Percentiles rank a stretch among this genome's conserved stretches.
phyloP scores from a whole-genome alignment of 1,139 yeast species.

The Maudiozyma humilis region DNA sequence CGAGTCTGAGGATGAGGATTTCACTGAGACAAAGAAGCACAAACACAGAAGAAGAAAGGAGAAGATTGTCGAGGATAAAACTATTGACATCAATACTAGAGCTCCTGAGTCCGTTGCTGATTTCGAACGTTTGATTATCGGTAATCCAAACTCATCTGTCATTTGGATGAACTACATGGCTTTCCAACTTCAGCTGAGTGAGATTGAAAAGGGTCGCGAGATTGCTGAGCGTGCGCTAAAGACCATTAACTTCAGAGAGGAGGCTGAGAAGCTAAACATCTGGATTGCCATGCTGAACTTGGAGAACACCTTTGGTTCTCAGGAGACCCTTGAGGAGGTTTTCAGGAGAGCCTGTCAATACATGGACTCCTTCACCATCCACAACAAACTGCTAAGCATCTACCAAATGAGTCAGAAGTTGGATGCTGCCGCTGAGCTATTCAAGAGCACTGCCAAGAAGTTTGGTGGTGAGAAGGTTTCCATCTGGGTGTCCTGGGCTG shows the following conservation, averaged over 20 bases:
- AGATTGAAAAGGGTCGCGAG: slow-evolving; percentile 87
- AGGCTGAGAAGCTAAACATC: slow-evolving; percentile 82
- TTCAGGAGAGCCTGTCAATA: slow-evolving; percentile 82
- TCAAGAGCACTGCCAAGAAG: slow-evolving; percentile 64
- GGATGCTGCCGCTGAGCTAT: slow-evolving; percentile 62
- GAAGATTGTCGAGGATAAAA: slow-evolving; percentile 60
- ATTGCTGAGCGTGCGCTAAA: slow-evolving; percentile 87
- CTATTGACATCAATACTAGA: slow-evolving; percentile 73
- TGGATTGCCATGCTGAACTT: slow-evolving; percentile 94
- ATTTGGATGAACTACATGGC: slow-evolving; percentile 99
- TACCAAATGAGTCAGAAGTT: slow-evolving; percentile 65
- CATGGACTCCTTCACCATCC: slow-evolving; percentile 80
- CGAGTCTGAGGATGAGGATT: slow-evolving; percentile 49
- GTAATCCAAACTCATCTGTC: slow-evolving; percentile 88
- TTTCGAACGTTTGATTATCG: slow-evolving; percentile 82
- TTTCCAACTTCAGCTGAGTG: slow-evolving; percentile 89
- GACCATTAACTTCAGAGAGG: slow-evolving; percentile 85
- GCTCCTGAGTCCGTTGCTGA: slow-evolving; percentile 89
- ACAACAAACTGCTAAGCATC: slow-evolving; percentile 69
- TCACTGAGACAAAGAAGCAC: slow-evolving; percentile 37
- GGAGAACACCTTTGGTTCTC: slow-evolving; percentile 88
- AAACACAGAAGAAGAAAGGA: slow-evolving; percentile 40
- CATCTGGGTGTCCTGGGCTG: slow-evolving; percentile 75
- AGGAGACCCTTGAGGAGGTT: slow-evolving; percentile 67
- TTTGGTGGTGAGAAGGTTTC: slow-evolving; percentile 59